Conservation (phyloP, 805 yeast species). For the Yamadazyma takamatsuzukensis region DNA sequence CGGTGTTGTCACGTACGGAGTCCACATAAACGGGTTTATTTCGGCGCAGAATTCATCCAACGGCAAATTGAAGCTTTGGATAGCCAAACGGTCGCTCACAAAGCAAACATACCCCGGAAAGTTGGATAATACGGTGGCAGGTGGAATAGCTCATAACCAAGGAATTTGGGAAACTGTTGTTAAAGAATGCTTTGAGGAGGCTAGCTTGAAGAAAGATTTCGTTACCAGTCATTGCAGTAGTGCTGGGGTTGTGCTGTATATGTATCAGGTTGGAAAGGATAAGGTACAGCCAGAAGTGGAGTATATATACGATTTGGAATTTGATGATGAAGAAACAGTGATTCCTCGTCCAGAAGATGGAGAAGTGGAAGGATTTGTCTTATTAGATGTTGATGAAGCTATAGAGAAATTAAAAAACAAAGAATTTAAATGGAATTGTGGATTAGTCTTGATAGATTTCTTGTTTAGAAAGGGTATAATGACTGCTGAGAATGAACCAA, state of each 20-base stretch:
- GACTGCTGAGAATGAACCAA: constrained; percentile 61
- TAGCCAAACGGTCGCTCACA: constrained; percentile 72
- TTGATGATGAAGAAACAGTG: constrained; percentile 38
- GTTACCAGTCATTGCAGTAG: constrained; percentile 43
- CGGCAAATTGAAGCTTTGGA: constrained; percentile 62
- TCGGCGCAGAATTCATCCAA: constrained; percentile 36
- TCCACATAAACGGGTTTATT: constrained; percentile 79
- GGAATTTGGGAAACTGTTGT: constrained; percentile 72
- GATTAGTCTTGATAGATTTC: constrained; percentile 74
- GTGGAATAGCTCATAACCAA: constrained; percentile 84
- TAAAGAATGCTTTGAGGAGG: constrained; percentile 90
- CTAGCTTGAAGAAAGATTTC: constrained; percentile 59
- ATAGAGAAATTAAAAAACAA: constrained; percentile 44
- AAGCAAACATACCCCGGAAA: constrained; percentile 88
- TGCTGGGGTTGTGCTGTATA: constrained; percentile 69
- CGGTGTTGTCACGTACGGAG: constrained; percentile 89
- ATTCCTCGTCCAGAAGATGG: constrained; percentile 45
- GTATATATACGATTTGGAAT: constrained; percentile 67
- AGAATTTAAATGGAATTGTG: constrained; percentile 90
- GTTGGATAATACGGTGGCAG: constrained; percentile 93
- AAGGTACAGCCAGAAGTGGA: constrained; percentile 89
- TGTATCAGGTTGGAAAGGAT: constrained; percentile 45
- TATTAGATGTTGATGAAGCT: constrained; percentile 61
- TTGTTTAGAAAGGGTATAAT: constrained; percentile 79
- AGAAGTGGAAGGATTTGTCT: constrained; percentile 69